Base-by-base conservation (phyloP, 2,329 filamentous ascomycete genomes). In the Ascosphaera apis region DNA sequence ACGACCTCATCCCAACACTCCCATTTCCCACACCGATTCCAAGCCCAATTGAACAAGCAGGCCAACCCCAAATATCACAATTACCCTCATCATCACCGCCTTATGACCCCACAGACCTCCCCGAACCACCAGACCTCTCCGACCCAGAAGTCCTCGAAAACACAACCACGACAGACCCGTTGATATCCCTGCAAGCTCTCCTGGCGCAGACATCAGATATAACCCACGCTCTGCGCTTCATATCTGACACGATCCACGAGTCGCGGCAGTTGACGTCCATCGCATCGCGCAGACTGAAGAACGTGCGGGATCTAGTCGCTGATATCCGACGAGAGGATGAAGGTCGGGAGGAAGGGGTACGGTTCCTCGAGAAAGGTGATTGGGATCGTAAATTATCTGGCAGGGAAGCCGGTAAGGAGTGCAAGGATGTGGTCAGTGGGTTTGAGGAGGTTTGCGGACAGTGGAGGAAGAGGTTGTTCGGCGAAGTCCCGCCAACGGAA, bases 241-340 rank as follows among this genome's bases (percentile, higher is more conserved):
- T 98, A 3, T 82, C 80, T 4, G 88, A 98, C 52, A 84, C 81
- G 3, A 64, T 98, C 23, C 86, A 95, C 55, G 92, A 95, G 76
- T 83, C 78, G 21, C 74, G 82, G 9, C 86, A 95, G 55, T 78
- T 80, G 1, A 88, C 81, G 0, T 77, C 73, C 2, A 76, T 77
- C 7, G 88, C 86, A 1, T 74, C 76, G 2, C 66, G 88, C 37
- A 69, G 82, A 32, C 60, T 98, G 36, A 76, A 77, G 45, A 79
- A 72, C 25, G 83, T 81, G 4, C 79, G 76, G 46, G 84, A 91
- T 51, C 70, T 91, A 41, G 76, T 95, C 1, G 70, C 74, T 2
- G 86, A 93, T 47, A 75, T 93, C 61, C 69, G 75, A 43, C 69
- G 71, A 39, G 88, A 95, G 48, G 74, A 81, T 40, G 82, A 92